Base-by-base conservation (phyloP, 2,329 filamentous ascomycete genomes). In the Knoxdaviesia proteae region DNA sequence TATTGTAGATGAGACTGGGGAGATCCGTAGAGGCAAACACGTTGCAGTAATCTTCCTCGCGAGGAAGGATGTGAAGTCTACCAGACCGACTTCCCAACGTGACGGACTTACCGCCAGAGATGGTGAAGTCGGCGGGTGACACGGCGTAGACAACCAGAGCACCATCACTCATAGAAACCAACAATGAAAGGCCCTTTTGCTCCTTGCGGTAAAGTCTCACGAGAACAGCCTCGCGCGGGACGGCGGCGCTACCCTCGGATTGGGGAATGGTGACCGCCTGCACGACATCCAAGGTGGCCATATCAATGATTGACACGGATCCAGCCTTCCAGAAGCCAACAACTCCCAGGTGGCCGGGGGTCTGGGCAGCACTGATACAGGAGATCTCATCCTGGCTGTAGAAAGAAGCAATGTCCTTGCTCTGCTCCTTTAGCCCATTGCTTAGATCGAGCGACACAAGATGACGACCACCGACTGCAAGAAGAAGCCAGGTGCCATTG, bases 21-120 rank as follows among this genome's bases (percentile, higher is more conserved):
- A 94, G 84, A 52, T 98, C 90, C 45, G 86, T 94, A 0, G 84
- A 93, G 0, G 86, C 84, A 55, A 98, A 93, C 0, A 98, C 77
- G 51, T 82, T 92, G 54, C 70, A 81, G 0, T 84, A 62, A 0
- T 71, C 73, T 40, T 77, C 64, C 1, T 65, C 65, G 41, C 78
- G 71, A 0, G 86, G 83, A 2, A 98, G 61, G 29, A 81, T 67
- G 45, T 88, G 80, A 51, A 98, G 77, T 9, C 74, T 75, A 2
- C 45, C 6, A 44, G 34, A 6, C 42, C 37, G 29, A 44, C 40
- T 88, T 30, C 90, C 88, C 8, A 98, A 65, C 1, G 88, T 75
- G 30, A 93, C 78, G 51, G 77, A 86, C 55, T 87, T 94, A 48
- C 79, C 76, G 1, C 74, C 69, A 0, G 76, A 78, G 3, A 96